A percentile compares a stretch with the other conserved stretches of the same genome.
Evolutionary conservation across 1,284 basidiomycete genomes (phyloP).

Genomic region (Sporisorium sorghi): DNA sequence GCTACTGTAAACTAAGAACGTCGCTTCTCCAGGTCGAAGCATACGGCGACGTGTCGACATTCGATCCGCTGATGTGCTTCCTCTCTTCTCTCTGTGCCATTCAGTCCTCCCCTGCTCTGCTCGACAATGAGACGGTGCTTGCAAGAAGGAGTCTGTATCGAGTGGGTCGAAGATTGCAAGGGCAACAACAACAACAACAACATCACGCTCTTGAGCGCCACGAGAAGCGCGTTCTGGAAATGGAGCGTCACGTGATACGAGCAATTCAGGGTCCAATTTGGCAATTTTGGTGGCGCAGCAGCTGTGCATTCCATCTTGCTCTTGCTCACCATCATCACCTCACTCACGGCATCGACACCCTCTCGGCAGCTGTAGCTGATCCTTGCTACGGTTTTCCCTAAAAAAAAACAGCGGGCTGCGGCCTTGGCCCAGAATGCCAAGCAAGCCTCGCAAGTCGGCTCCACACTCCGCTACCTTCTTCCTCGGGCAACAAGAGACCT

Average conservation of each 20-base stretch:
- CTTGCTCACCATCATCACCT: neutral
- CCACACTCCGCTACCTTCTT: conserved; percentile 28
- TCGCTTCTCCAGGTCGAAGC: no score
- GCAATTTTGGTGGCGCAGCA: neutral
- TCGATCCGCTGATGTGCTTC: no score
- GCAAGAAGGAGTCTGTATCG: neutral
- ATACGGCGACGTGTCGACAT: no score
- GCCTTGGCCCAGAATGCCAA: conserved; percentile 31
- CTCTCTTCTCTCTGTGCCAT: no score
- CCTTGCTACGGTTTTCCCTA: neutral
- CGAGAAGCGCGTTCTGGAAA: conserved; percentile 5
- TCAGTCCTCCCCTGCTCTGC: no score
- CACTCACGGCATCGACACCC: conserved; percentile 4
- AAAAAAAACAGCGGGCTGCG: neutral
- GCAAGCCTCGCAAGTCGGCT: conserved; percentile 32
- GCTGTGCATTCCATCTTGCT: neutral
- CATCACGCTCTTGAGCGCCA: neutral
- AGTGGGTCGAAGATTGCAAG: neutral
- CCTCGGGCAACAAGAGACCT: conserved; percentile 40
- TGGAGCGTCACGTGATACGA: conserved; percentile 1
- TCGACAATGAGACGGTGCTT: no score
- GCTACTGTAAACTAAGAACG: no score
- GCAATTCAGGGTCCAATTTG: conserved; percentile 10
- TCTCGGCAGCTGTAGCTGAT: neutral
- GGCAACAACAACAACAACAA: neutral